Conservation (phyloP, 2,329 filamentous ascomycete genomes). For the Neonectria faginata region DNA sequence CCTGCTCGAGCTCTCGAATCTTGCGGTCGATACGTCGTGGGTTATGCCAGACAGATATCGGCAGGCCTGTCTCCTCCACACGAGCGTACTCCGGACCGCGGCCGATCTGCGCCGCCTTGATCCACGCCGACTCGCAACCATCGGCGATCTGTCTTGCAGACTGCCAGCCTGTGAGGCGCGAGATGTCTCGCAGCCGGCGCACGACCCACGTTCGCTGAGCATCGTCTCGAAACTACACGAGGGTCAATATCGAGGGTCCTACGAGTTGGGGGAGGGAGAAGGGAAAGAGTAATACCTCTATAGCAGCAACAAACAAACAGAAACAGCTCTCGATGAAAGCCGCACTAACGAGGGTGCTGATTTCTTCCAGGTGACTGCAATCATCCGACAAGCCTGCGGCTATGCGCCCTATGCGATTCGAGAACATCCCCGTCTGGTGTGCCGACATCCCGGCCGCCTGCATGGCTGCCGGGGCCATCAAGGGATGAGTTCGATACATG, state of each 20-base stretch:
- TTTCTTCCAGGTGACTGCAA: constrained; percentile 62
- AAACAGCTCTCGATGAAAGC: constrained; percentile 86
- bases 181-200: constrained; percentile 78
- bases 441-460: constrained; percentile 85
- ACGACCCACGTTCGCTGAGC: constrained; percentile 83
- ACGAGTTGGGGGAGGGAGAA: background rate
- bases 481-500: constrained; percentile 84
- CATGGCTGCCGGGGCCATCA: constrained; percentile 92
- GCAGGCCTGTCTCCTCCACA: constrained; percentile 52
- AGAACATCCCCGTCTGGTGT: constrained; percentile 75
- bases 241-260: constrained; percentile 31
- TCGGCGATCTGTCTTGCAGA: constrained; percentile 83
- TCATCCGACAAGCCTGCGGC: constrained; percentile 76
- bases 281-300: constrained; percentile 65
- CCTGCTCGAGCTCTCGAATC: constrained; percentile 59
- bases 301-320: constrained; percentile 85
- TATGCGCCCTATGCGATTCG: constrained; percentile 83
- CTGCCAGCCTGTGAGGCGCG: constrained; percentile 87
- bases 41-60: constrained; percentile 60
- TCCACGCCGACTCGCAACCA: constrained; percentile 88
- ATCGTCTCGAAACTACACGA: constrained; percentile 73
- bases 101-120: constrained; percentile 77
- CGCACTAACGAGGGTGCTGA: constrained; percentile 83
- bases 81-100: constrained; percentile 80
- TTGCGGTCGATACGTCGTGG: constrained; percentile 64